Evolutionary conservation across 352 stramenopile species (phyloP), one percentile per base, ranked within the genome.

Genomic region (Pythium dissotocum): DNA sequence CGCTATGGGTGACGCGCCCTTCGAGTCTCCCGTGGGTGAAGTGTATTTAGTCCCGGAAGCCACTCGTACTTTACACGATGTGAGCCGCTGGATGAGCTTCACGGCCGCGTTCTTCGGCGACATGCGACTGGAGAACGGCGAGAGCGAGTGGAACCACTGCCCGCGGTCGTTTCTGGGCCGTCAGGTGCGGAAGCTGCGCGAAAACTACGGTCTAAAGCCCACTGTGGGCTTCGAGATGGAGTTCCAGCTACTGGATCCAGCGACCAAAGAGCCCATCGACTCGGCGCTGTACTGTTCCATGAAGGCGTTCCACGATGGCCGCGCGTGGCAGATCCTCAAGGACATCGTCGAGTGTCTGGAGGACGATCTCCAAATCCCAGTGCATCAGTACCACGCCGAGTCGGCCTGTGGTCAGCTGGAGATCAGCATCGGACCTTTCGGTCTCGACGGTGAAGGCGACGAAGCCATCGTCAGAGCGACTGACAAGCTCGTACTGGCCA

Each of bases 151-250:
- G 72, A 14, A 14, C 3, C 62, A 69, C n/a, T 78, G 72, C 54
- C 69, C 72, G 14, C 72, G 72, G 16, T 67, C 64, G 6, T 76
- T 78, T 30, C 61, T 78, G 0, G 52, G 69, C 13, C 53, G 51
- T 0, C 73, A 79, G 18, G 57, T 71, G 7, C n/a, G 21, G 24
- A 35, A 24, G n/a, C 59, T 79, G 0, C 12, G 44, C 0, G 42
- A 59, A 0, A 18, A 59, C 26, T 58, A 65, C 49, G 26, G 28
- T 0, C n/a, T 73, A 6, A 26, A 12, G 7, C 36, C 63, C 0
- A 77, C 69, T 0, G 38, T 79, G 12, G 69, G 73, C 18, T 79
- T 79, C 63, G 73, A 79, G 42, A 26, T 79, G 24, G 73, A 79
- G 52, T 77, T 79, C 57, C 65, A 75, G 46, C 54, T 77, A 0